Evolutionary conservation across 805 yeast genomes (phyloP), one percentile per base, ranked within the genome.

Genomic region (Brettanomyces bruxellensis): DNA sequence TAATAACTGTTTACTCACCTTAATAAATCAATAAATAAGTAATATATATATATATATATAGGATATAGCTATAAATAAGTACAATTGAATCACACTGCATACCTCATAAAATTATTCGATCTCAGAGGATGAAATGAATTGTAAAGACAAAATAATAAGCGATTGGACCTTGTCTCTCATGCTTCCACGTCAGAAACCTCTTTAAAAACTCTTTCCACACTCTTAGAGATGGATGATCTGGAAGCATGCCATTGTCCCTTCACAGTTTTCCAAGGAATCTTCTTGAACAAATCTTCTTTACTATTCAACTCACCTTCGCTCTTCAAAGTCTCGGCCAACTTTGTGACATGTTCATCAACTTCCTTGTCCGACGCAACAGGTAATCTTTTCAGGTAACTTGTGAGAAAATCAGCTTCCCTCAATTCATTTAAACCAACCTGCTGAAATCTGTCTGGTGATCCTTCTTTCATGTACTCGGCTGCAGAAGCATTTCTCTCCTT

Each of bases 401-500:
- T 51, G 46, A 72, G 60, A 44, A 68, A 57, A 4, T 56, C 56
- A 4, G 63, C 55, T 53, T 72, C 76, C 46, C 66, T 55, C 22
- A 65, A 49, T 56, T 72, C 77, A 41, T 61, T 64, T 25, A 56
- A 53, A 4, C 67, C 70, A 35, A 65, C 52, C 40, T 65, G 66
- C 25, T 61, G 61, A 44, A 70, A 70, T 49, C 70, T 59, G 48
- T 71, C 76, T n/a, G 67, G 65, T 24, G 72, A 56, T 14, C 69
- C 65, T 36, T 65, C 69, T 40, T 64, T 60, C 43, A 59, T 45
- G 50, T 68, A 72, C 46, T 66, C 67, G 5, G 50, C 55, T 14
- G 71, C 70, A 4, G 73, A 62, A 11, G 61, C 61, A 30, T 54
- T 51, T 51, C 77, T 61, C 48, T 72, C 72, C 45, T 66, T 69